Conservation (phyloP, 208 protist genomes). For the Trypanosoma caninum region DNA sequence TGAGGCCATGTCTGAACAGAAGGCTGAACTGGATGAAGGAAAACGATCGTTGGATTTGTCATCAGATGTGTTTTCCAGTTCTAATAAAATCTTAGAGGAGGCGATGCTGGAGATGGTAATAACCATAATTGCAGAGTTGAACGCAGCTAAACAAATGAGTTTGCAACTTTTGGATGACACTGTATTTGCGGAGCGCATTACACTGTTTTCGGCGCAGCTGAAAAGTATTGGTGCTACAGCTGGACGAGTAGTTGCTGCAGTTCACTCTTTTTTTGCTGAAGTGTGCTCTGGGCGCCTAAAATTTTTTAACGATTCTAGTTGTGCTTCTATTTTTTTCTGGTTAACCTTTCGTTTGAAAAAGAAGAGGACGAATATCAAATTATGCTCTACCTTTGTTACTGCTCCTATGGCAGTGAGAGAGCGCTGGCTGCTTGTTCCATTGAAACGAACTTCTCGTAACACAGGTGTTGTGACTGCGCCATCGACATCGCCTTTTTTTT, state of each 20-base stretch:
- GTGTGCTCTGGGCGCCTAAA: slow-evolving; percentile 14
- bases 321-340: slow-evolving; percentile 9
- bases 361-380: not conserved
- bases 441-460: not conserved
- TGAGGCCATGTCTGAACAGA: too few relatives aligned
- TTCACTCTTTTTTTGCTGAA: slow-evolving; percentile 13
- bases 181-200: slow-evolving; percentile 3
- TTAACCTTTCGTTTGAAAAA: not conserved
- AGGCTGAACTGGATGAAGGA: not conserved
- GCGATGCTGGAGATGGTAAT: slow-evolving; percentile 13
- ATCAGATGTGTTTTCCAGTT: not conserved
- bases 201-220: slow-evolving; percentile 3
- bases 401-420: slow-evolving; percentile 10
- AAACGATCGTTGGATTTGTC: not conserved
- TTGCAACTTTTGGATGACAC: not conserved
- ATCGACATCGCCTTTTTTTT: not conserved
- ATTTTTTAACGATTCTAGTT: slow-evolving; percentile 1
- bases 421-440: slow-evolving; percentile 2
- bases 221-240: slow-evolving; percentile 20
- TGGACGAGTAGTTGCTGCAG: slow-evolving; percentile 13
- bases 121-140: slow-evolving; percentile 5
- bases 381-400: not conserved
- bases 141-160: not conserved
- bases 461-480: not conserved
- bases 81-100: not conserved